phyloP scores from a whole-genome alignment of 73 alveolate genomes.

The Tetrahymena malaccensis region DNA sequence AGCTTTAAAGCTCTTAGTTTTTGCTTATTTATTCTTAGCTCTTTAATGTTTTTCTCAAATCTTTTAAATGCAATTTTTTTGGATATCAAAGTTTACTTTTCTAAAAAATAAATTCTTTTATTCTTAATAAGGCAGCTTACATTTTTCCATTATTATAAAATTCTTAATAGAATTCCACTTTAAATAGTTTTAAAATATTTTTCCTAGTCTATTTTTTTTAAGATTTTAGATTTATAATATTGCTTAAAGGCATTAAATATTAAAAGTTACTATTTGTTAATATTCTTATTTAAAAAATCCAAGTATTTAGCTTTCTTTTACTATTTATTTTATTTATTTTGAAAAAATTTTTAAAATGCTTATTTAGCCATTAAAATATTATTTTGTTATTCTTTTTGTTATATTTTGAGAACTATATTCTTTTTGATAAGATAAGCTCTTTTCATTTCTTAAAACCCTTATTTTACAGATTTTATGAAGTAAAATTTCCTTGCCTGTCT shows the following conservation, averaged over 20 bases:
- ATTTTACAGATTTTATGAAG: not conserved
- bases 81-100: not conserved
- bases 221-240: not conserved
- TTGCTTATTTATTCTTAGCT: not conserved
- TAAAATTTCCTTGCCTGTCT: not conserved
- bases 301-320: not conserved
- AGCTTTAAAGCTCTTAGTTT: not conserved
- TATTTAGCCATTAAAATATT: not conserved
- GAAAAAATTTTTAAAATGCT: not conserved
- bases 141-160: not conserved
- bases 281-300: not conserved
- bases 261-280: not conserved
- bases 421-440: not conserved
- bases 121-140: not conserved
- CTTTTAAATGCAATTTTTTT: not conserved
- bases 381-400: not conserved
- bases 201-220: not conserved
- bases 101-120: not conserved
- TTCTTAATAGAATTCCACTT: not conserved
- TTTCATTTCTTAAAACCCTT: not conserved
- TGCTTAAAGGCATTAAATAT: not conserved
- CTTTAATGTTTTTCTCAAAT: not conserved
- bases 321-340: not conserved
- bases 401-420: not conserved
- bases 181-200: not conserved